These are phyloP conservation scores for Actinomortierella wolfii DNA, from an alignment of 371 early-diverging fungal genomes.

Conservation along the genomic window DNA sequence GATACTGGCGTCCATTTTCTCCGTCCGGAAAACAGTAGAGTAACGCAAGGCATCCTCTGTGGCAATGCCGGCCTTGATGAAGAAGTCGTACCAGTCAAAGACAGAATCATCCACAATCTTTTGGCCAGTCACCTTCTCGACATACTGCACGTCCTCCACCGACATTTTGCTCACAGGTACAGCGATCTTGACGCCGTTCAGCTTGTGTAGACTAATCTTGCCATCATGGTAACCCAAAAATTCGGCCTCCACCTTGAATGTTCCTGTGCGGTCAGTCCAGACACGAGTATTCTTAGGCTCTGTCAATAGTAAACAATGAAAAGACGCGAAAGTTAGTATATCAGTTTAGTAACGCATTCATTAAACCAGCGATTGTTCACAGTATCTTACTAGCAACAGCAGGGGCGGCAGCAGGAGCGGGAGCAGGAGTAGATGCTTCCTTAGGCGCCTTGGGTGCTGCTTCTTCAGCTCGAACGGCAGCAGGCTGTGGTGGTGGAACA, in stretches of 20 bases:
- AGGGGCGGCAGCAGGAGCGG: no score
- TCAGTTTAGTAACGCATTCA: not conserved
- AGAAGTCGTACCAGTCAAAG: constrained; percentile 92
- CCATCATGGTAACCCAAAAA: constrained; percentile 76
- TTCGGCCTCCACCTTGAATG: constrained; percentile 92
- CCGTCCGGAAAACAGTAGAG: constrained; percentile 80
- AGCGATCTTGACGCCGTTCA: constrained; percentile 92
- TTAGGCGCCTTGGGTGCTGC: not conserved
- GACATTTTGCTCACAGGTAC: constrained; percentile 91
- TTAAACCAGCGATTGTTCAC: not conserved
- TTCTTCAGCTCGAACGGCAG: constrained; percentile 14
- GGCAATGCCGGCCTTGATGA: constrained; percentile 76
- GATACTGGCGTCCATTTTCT: constrained; percentile 80
- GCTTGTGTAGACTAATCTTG: constrained; percentile 89
- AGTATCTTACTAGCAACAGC: no score
- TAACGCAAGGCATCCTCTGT: constrained; percentile 76
- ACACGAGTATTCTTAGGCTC: constrained; percentile 72
- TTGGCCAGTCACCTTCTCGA: constrained; percentile 61
- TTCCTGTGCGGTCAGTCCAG: constrained; percentile 93
- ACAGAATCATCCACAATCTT: constrained; percentile 55
- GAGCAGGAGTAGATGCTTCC: not conserved
- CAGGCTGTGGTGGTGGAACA: constrained; percentile 32
- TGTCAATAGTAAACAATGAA: constrained; percentile 12
- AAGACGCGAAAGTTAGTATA: not conserved
- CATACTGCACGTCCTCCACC: constrained; percentile 71